Evolutionary conservation across 2,329 filamentous ascomycete genomes (phyloP), one percentile per base, ranked within the genome.

Genomic region (Knoxdaviesia proteae): DNA sequence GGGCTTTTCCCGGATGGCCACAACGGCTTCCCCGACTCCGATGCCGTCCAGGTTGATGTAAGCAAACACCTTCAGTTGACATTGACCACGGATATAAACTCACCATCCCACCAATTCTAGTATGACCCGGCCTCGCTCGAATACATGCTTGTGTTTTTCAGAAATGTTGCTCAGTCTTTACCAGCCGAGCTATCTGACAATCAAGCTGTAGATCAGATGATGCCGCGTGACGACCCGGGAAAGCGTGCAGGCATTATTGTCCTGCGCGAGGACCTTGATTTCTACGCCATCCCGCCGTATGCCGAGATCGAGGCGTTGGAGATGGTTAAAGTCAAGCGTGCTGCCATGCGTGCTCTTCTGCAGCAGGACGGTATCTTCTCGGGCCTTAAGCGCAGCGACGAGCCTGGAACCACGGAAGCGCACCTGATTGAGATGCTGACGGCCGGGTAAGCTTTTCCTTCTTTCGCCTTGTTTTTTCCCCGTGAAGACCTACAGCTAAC

Each of bases 101-200:
- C 3, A 20, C 20, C 36, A 9, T 11, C 7, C 33, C 5, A 38
- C n/a, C 33, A 10, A 42, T 52, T 20, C 20, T 64, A 98, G 90
- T 98, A 96, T 64, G 90, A 98, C 60, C 88, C 90, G 30, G 78
- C 79, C 42, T 96, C 88, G 40, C 74, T 98, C 44, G 86, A 96
- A 62, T 98, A 96, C 64, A 98, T 98, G 90, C 74, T 98, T 49
- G 88, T 94, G 54, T 98, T 98, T 62, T 98, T 98, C 67, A 81
- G 90, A 49, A 78, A 79, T 50, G 88, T 98, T 48, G 90, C 90
- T 43, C 86, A 94, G 61, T 90, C 87, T n/a, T 96, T 98, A 50
- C 84, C 84, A 37, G 11, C 39, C 32, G 46, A 47, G 32, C 20
- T 47, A 9, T 41, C 41, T 3, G 46, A 45, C 29, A 42, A n/a